Evolutionary conservation across 495 filamentous ascomycete species (phyloP), one percentile per base, ranked within the genome.

Genomic region (Penicillium manginii): DNA sequence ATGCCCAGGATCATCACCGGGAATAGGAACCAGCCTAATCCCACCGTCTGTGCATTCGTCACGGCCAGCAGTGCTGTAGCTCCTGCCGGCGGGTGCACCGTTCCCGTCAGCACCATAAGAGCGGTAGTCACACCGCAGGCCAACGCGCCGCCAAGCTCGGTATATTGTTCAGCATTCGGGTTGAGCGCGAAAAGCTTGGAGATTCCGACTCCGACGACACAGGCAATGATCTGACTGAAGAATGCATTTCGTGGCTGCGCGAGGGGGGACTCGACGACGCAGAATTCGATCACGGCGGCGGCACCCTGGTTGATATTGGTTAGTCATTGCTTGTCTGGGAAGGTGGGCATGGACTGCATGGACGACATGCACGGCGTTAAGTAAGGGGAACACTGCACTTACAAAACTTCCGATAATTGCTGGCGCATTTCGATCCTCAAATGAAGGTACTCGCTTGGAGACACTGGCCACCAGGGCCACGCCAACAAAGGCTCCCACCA

Each of bases 71-170:
- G 72, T 0, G 93, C 91, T 0, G 91, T 96, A 3, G 93, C 93
- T 8, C 93, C 93, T 0, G 91, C 93, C 0, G 93, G 93, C 6
- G 93, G 93, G 66, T 97, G 89, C 2, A 92, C 79, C 0, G 92
- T 94, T 7, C 86, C 86, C 0, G 91, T 94, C 10, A 92, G 59
- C 1, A 82, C 78, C 93, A 96, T 97, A 50, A 86, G 48, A 0
- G 84, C 79, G 2, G 86, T 91, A 0, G 91, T 82, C 22, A 83
- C 65, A 1, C 85, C 90, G 54, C 89, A 91, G 17, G 88, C 73
- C 0, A 96, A 73, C 2, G 91, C 83, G 18, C 83, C 90, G 0
- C 83, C 88, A 0, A 96, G 66, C 81, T 87, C 91, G 11, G 82
- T 79, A 37, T 89, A 67, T 14, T 63, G 40, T 23, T 74, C 58